These are phyloP conservation scores for Sanghuangporus sanghuang DNA, from an alignment of 1,284 basidiomycete species.

Conservation along the genomic window DNA sequence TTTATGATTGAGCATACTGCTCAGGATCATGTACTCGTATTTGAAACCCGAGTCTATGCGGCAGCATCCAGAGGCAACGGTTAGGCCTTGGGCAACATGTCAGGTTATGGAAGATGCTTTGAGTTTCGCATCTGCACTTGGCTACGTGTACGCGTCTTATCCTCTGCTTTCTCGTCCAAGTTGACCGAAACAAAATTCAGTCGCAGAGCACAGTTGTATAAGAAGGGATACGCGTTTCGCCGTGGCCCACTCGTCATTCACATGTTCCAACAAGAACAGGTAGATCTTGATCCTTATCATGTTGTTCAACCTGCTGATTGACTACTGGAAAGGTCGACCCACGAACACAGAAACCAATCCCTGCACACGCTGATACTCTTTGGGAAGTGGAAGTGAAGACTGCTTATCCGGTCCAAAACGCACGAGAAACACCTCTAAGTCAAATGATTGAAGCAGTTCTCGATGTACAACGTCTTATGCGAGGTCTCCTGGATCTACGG, in stretches of 20 bases:
- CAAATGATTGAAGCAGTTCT: slow-evolving; percentile 65
- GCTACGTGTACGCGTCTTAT: slow-evolving; percentile 52
- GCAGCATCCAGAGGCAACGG: slow-evolving; percentile 75
- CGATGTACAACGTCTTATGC: slow-evolving; percentile 75
- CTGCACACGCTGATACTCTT: slow-evolving; percentile 66
- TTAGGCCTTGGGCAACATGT: slow-evolving; percentile 73
- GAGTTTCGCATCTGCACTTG: slow-evolving; percentile 69
- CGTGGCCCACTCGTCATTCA: slow-evolving; percentile 63
- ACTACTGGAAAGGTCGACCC: slow-evolving; percentile 47
- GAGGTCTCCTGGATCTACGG: slow-evolving; percentile 29
- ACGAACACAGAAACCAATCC: slow-evolving; percentile 64
- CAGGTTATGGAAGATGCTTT: slow-evolving; percentile 72
- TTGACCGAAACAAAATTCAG: slow-evolving; percentile 1
- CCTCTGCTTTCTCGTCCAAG: background rate
- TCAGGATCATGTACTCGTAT: slow-evolving; percentile 70
- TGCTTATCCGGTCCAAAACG: slow-evolving; percentile 66
- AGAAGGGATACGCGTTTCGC: slow-evolving; percentile 69
- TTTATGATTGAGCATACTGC: background rate
- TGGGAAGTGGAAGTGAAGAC: slow-evolving; percentile 85
- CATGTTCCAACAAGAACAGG: slow-evolving; percentile 81
- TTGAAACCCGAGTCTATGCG: slow-evolving; percentile 73
- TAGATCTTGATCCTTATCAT: slow-evolving; percentile 24
- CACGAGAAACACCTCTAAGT: slow-evolving; percentile 59
- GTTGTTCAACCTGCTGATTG: background rate
- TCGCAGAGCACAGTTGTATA: slow-evolving; percentile 63